These are phyloP conservation scores for Arthrobotrys entomopaga DNA, from an alignment of 2,329 filamentous ascomycete genomes.

Conservation along the genomic window DNA sequence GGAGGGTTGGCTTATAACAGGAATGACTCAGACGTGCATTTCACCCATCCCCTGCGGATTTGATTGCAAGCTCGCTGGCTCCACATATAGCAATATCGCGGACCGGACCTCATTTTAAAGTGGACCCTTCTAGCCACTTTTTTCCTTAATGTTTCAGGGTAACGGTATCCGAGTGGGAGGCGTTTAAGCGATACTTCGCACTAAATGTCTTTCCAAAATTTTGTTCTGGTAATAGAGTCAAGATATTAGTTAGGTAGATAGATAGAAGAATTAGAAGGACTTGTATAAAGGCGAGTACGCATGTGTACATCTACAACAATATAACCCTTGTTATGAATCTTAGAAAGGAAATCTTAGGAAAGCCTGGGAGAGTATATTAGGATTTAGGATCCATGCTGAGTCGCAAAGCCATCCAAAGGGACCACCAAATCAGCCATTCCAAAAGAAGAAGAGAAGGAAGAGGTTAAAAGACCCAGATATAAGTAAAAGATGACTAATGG, in stretches of 20 bases:
- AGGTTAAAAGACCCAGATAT: neutral
- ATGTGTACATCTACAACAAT: too few relatives aligned
- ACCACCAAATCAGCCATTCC: conserved; percentile 10
- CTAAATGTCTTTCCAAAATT: too few relatives aligned
- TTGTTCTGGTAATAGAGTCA: too few relatives aligned
- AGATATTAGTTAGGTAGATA: too few relatives aligned
- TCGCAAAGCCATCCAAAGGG: conserved; percentile 16
- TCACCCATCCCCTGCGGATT: neutral
- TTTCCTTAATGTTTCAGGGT: neutral
- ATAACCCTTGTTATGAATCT: neutral
- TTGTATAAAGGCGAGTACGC: too few relatives aligned
- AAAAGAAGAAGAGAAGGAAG: conserved; percentile 3
- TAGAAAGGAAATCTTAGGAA: neutral
- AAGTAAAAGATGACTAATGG: conserved; percentile 5
- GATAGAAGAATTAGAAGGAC: too few relatives aligned
- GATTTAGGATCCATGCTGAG: conserved; percentile 30
- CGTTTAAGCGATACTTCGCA: too few relatives aligned
- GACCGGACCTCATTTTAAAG: neutral
- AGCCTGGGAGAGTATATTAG: conserved; percentile 4
- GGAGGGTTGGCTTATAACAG: too few relatives aligned
- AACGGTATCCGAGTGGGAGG: too few relatives aligned
- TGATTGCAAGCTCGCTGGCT: too few relatives aligned
- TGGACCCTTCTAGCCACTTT: neutral
- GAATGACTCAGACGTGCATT: conserved; percentile 9
- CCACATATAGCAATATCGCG: neutral